A percentile compares a stretch with the other conserved stretches of the same genome.
phyloP scores from a whole-genome alignment of 306 rosid genomes.

The Glycyrrhiza uralensis region DNA sequence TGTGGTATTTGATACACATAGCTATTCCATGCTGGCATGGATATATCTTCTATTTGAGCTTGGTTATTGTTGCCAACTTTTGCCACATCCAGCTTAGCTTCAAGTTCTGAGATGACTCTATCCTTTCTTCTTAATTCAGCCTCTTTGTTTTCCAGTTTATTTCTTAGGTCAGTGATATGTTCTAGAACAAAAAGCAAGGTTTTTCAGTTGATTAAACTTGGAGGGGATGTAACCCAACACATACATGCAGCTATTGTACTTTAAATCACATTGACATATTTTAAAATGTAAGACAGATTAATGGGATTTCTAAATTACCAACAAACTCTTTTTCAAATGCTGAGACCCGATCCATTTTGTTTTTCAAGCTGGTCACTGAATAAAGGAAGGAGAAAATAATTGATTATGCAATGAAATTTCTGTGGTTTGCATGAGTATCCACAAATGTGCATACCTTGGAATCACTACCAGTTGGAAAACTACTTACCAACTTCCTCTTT shows the following conservation, averaged over 20 bases:
- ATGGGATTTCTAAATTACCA: slow-evolving; percentile 46
- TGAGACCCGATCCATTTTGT: slow-evolving; percentile 58
- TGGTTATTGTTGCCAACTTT: slow-evolving; percentile 41
- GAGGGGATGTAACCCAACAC: background rate
- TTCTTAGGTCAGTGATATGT: slow-evolving; percentile 53
- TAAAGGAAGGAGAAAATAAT: slow-evolving; percentile 8
- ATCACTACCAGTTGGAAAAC: slow-evolving; percentile 14
- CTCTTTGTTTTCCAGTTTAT: slow-evolving; percentile 43
- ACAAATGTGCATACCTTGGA: slow-evolving; percentile 3
- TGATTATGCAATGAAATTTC: slow-evolving; percentile 4
- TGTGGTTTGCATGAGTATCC: background rate
- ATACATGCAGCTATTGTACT: background rate
- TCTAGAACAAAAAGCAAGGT: slow-evolving; percentile 33
- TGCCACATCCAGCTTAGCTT: slow-evolving; percentile 52
- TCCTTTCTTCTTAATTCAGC: slow-evolving; percentile 57
- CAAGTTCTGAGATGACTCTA: slow-evolving; percentile 63
- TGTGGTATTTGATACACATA: slow-evolving; percentile 3
- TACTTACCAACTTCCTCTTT: slow-evolving; percentile 74
- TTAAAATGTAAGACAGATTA: slow-evolving; percentile 8
- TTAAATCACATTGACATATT: background rate
- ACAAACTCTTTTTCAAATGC: slow-evolving; percentile 51
- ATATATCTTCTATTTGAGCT: slow-evolving; percentile 65
- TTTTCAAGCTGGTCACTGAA: slow-evolving; percentile 57
- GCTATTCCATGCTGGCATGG: slow-evolving; percentile 30
- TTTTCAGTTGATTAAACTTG: slow-evolving; percentile 16